Evolutionary conservation across 176 grass and related monocot genomes (phyloP).

Genomic region (Oryza nivara): DNA sequence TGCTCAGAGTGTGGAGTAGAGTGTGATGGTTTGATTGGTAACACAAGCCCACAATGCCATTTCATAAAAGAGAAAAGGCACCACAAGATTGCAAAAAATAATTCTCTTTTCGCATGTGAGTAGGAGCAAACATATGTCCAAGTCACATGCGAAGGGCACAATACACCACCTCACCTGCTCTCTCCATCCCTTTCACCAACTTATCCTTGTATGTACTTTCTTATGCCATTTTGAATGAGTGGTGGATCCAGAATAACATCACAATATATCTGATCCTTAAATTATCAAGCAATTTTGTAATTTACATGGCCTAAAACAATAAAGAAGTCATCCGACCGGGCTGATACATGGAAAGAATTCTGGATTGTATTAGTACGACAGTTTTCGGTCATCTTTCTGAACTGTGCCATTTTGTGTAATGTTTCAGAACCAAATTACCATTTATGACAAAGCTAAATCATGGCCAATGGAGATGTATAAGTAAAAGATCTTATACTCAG

Average conservation of each 20-base stretch:
- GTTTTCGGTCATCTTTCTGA: background rate
- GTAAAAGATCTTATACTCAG: background rate
- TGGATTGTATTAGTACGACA: background rate
- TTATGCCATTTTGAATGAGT: background rate
- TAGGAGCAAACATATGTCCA: slow-evolving; percentile 31
- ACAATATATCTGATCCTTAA: background rate
- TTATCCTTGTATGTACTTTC: background rate
- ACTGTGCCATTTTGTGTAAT: background rate
- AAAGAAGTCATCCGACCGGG: background rate
- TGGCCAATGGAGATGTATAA: slow-evolving; percentile 25
- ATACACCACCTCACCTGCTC: slow-evolving; percentile 16
- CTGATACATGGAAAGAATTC: background rate
- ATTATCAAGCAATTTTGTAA: background rate
- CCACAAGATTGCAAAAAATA: slow-evolving; percentile 39
- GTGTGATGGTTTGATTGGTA: slow-evolving; percentile 20
- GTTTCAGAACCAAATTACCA: background rate
- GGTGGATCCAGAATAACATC: background rate
- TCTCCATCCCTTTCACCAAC: slow-evolving; percentile 24
- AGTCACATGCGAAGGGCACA: slow-evolving; percentile 38
- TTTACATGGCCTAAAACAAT: background rate
- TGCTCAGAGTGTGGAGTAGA: background rate
- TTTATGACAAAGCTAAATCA: slow-evolving; percentile 30
- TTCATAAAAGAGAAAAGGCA: slow-evolving; percentile 17
- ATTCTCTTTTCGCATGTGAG: slow-evolving; percentile 46
- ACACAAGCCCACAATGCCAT: slow-evolving; percentile 16